phyloP scores from a whole-genome alignment of 2,329 filamentous ascomycete genomes.

The Thielaviopsis euricoi region DNA sequence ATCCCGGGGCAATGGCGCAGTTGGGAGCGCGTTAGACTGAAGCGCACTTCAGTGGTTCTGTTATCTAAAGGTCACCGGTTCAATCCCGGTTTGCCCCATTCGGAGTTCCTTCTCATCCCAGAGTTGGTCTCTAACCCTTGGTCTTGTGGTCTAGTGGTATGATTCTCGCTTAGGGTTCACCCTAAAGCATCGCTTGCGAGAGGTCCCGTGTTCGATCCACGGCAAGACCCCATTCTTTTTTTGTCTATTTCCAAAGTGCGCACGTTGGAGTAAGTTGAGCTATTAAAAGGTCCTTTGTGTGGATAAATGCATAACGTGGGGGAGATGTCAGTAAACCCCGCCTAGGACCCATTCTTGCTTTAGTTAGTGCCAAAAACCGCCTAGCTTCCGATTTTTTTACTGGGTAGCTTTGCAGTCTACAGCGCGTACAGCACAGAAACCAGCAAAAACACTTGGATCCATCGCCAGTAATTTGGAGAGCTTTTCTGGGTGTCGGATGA shows the following conservation, averaged over 20 bases:
- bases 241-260: too few species aligned
- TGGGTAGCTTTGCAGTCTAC: not conserved
- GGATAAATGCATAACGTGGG: constrained; percentile 7
- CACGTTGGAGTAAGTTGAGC: too few species aligned
- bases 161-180: constrained; percentile 50
- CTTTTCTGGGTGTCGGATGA: not conserved
- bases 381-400: not conserved
- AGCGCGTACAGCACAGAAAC: not conserved
- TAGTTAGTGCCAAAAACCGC: not conserved
- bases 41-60: constrained; percentile 11
- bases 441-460: not conserved
- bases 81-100: constrained; percentile 12
- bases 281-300: not conserved
- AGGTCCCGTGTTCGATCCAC: constrained; percentile 31
- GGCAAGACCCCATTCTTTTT: constrained; percentile 24
- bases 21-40: constrained; percentile 12
- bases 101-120: not conserved
- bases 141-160: constrained; percentile 49
- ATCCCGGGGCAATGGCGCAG: constrained; percentile 11
- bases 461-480: not conserved
- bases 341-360: not conserved
- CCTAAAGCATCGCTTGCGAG: constrained; percentile 24
- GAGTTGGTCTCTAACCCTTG: constrained; percentile 13
- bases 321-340: not conserved
- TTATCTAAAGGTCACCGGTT: constrained; percentile 12